These are phyloP conservation scores for Beauveria scarabaeidicola DNA, from an alignment of 2,329 filamentous ascomycete genomes.

Conservation along the genomic window DNA sequence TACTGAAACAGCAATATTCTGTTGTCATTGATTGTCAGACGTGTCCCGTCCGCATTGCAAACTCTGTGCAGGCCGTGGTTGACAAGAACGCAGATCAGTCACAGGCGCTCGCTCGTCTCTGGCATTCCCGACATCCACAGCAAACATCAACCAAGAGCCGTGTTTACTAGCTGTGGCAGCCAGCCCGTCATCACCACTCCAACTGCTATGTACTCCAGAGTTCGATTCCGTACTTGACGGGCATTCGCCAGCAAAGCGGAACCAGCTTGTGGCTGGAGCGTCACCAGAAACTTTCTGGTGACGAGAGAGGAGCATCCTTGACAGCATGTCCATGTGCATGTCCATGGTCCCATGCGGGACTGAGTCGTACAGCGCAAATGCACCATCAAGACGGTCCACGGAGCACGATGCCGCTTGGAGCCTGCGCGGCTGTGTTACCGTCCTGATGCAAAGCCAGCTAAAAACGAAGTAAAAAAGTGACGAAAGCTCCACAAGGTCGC, in stretches of 20 bases:
- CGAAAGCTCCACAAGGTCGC: conserved; percentile 5
- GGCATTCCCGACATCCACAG: conserved; percentile 1
- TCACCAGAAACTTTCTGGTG: background rate
- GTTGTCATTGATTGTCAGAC: background rate
- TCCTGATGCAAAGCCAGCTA: conserved; percentile 4
- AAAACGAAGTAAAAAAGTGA: background rate
- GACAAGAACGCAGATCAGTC: background rate
- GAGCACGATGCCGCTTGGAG: background rate
- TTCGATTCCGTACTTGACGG: background rate
- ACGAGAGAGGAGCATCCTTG: background rate
- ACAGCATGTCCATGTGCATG: background rate
- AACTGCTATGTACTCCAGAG: background rate
- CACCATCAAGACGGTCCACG: background rate
- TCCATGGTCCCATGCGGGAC: background rate
- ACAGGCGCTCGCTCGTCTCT: background rate
- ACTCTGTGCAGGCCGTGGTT: background rate
- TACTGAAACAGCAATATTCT: background rate
- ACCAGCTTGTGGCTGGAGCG: background rate
- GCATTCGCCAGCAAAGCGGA: background rate
- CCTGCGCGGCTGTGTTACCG: conserved; percentile 1
- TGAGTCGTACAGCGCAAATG: background rate
- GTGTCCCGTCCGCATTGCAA: background rate
- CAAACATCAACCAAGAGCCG: background rate
- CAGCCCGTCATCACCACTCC: background rate
- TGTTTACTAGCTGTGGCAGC: background rate